Evolutionary conservation across 768 basidiomycete genomes (phyloP), one percentile per base, ranked within the genome.

Genomic region (Tephrocybe sp.): DNA sequence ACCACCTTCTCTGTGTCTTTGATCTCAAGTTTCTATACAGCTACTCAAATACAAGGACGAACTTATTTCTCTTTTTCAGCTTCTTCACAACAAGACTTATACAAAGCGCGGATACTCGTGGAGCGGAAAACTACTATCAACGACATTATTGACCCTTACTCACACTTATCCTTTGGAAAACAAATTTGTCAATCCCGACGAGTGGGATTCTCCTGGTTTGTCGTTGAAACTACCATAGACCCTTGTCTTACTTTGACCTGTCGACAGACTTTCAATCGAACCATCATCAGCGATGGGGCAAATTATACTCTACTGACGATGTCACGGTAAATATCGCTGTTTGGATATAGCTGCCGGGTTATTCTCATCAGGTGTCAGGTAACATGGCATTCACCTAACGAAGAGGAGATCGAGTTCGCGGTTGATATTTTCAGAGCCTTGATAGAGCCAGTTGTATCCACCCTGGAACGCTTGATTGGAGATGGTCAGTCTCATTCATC

Each of bases 51-150:
- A 91, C 64, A 75, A 78, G 62, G 73, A 80, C 15, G 74, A 84
- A 42, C 65, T 91, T 27, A 64, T 87, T 38, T 69, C 77, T 3
- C 66, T 91, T 22, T 66, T 93, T 29, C 71, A 73, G 48, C 63
- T 84, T 7, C 76, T 93, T 52, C 81, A 83, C 58, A 74, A 83
- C 49, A 86, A 86, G 58, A 82, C 86, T 0, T 76, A 81, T 43
- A 86, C 89, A 1, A 91, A 94, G 66, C 80, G 88, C 42, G 88
- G 89, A 3, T 94, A 81, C 69, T 83, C 85, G 3, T 90, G 88
- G 75, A 85, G 81, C 11, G 88, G 88, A 30, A 86, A 89, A 65
- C 65, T 94, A 13, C 63, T 94, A 21, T 83, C 83, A 9, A 86
- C 86, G 55, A 69, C 83, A 27, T 66, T 94, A 21, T 72, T 85